Evolutionary conservation across 176 grass and related monocot species (phyloP).

Genomic region (Triticum monococcum): DNA sequence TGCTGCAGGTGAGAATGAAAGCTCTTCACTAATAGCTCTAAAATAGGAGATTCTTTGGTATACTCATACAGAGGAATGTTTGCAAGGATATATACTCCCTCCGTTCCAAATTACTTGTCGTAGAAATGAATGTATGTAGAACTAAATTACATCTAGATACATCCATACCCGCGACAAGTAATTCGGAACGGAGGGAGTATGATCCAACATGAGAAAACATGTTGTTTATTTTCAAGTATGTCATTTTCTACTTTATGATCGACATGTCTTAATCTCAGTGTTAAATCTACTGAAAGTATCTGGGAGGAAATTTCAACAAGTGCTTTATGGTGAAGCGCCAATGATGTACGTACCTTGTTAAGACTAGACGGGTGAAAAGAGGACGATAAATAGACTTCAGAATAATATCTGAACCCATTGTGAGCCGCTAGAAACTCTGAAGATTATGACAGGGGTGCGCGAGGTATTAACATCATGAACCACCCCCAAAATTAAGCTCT

Average conservation of each 20-base stretch:
- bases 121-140: too few relatives aligned
- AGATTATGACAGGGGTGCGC: neutral
- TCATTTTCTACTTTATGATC: neutral
- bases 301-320: neutral
- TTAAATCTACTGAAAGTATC: constrained; percentile 4
- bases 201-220: neutral
- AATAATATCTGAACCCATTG: neutral
- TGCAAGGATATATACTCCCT: too few relatives aligned
- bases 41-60: neutral
- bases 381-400: neutral
- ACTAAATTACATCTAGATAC: too few relatives aligned
- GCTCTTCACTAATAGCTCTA: neutral
- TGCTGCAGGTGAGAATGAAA: neutral
- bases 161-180: too few relatives aligned
- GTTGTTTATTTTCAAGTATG: neutral
- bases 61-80: neutral
- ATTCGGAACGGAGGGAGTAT: too few relatives aligned
- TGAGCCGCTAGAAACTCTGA: neutral
- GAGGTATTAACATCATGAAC: constrained; percentile 15
- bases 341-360: neutral
- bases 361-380: neutral
- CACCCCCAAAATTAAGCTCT: neutral
- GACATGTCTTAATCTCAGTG: neutral
- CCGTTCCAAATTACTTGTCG: too few relatives aligned
- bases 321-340: constrained; percentile 7